Conservation (phyloP, 345 rosid species). For the Mallotus nudiflorus region DNA sequence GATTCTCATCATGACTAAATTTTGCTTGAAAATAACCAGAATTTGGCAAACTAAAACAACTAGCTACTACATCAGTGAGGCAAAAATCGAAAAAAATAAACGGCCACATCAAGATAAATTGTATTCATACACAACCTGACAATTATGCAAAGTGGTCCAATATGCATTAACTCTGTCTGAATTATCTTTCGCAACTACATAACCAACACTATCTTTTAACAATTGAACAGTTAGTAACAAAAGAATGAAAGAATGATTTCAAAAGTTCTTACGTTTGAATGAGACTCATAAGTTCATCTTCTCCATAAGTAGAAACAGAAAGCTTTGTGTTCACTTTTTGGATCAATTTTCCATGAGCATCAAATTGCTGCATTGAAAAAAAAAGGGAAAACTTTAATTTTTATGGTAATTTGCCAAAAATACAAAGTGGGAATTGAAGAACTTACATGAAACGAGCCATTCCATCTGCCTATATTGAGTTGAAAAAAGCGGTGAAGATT, state of each 20-base stretch:
- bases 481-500: slow-evolving; percentile 64
- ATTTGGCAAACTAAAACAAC: no score
- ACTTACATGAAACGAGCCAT: slow-evolving; percentile 70
- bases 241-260: background rate
- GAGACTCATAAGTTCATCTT: slow-evolving; percentile 81
- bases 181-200: no score
- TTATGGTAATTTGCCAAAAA: no score
- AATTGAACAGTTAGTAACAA: background rate
- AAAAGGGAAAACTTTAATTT: background rate
- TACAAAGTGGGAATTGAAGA: no score
- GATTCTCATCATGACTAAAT: no score
- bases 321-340: slow-evolving; percentile 72
- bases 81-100: no score
- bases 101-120: no score
- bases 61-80: no score
- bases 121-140: no score
- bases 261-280: slow-evolving; percentile 73
- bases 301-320: slow-evolving; percentile 78
- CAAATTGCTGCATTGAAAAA: slow-evolving; percentile 69
- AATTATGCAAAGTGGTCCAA: no score
- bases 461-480: slow-evolving; percentile 80
- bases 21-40: background rate
- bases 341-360: slow-evolving; percentile 60
- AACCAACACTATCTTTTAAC: no score
- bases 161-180: no score